Evolutionary conservation across 495 filamentous ascomycete species (phyloP).

Genomic region (Aspergillus biplanus): DNA sequence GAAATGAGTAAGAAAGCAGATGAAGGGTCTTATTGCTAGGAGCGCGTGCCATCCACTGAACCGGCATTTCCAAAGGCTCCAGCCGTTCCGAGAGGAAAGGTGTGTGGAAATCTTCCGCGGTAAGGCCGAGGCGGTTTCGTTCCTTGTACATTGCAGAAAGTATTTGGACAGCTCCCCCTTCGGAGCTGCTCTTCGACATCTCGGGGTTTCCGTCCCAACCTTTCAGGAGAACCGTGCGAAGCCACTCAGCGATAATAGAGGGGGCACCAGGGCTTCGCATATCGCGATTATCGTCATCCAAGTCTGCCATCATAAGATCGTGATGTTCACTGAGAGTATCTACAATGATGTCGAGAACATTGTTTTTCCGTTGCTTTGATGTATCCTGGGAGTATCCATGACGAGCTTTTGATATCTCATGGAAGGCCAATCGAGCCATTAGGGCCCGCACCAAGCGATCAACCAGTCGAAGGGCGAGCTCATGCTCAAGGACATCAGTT

Average conservation of each 20-base stretch:
- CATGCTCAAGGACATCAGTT: conserved; percentile 63
- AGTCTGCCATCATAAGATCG: conserved; percentile 27
- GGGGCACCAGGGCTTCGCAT: conserved; percentile 44
- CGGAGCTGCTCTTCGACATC: conserved; percentile 64
- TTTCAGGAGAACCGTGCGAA: conserved; percentile 71
- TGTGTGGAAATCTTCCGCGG: conserved; percentile 70
- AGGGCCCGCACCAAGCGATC: conserved; percentile 58
- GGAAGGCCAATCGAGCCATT: conserved; percentile 53
- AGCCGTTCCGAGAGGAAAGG: conserved; percentile 77
- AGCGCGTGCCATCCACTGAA: conserved; percentile 65
- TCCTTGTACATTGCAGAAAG: conserved; percentile 74
- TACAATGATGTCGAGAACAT: conserved; percentile 44
- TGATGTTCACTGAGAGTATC: conserved; percentile 46
- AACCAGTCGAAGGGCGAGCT: conserved; percentile 59
- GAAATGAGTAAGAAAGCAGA: conserved; percentile 77
- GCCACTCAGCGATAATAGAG: conserved; percentile 75
- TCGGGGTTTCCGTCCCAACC: conserved; percentile 78
- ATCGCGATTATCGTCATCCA: conserved; percentile 29
- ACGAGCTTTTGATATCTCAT: conserved; percentile 54
- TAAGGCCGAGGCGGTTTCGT: conserved; percentile 63
- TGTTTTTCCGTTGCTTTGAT: conserved; percentile 34
- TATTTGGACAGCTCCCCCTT: conserved; percentile 74
- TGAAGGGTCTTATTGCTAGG: conserved; percentile 68
- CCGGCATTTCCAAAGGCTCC: conserved; percentile 74
- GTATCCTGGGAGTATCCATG: conserved; percentile 37